Percentiles rank a stretch among this genome's conserved stretches.
Conservation (phyloP, 1,284 basidiomycete genomes). For the Thecaphora thlaspeos region DNA sequence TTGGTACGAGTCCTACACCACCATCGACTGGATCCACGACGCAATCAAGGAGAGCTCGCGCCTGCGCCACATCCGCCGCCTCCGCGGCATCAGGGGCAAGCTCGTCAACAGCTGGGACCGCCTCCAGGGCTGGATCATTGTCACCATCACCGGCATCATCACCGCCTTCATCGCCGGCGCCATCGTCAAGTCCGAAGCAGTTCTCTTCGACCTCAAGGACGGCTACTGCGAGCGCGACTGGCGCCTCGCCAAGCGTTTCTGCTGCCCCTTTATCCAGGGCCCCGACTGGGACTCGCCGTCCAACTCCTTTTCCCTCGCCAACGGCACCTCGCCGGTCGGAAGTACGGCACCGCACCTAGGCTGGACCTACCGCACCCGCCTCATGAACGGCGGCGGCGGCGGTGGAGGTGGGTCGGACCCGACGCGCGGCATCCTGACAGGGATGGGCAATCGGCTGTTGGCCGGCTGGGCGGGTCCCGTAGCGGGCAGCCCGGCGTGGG, state of each 20-base stretch:
- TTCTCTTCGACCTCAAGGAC: slow-evolving; percentile 90
- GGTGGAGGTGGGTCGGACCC: slow-evolving; percentile 6
- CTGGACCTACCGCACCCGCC: slow-evolving; percentile 27
- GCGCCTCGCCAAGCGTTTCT: slow-evolving; percentile 78
- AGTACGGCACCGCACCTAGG: neutral
- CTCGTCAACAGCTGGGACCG: slow-evolving; percentile 75
- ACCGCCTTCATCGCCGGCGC: slow-evolving; percentile 69
- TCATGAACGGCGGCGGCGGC: slow-evolving; percentile 4
- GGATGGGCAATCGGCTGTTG: slow-evolving; percentile 36
- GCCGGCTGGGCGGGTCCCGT: slow-evolving; percentile 46
- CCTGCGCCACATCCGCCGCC: slow-evolving; percentile 48
- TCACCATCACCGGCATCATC: slow-evolving; percentile 66
- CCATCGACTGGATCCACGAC: slow-evolving; percentile 59
- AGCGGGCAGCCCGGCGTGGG: slow-evolving; percentile 41
- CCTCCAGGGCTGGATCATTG: slow-evolving; percentile 78
- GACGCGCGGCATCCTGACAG: slow-evolving; percentile 22
- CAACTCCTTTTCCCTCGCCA: neutral
- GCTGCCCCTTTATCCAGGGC: slow-evolving; percentile 63
- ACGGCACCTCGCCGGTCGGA: neutral
- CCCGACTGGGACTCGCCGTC: slow-evolving; percentile 36
- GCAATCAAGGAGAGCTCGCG: slow-evolving; percentile 58
- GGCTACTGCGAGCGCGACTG: slow-evolving; percentile 75
- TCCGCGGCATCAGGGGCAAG: slow-evolving; percentile 65
- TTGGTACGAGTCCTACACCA: slow-evolving; percentile 52
- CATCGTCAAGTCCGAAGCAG: slow-evolving; percentile 82